Evolutionary conservation across 2,329 filamentous ascomycete genomes (phyloP).

Genomic region (Rutstroemia sp.): DNA sequence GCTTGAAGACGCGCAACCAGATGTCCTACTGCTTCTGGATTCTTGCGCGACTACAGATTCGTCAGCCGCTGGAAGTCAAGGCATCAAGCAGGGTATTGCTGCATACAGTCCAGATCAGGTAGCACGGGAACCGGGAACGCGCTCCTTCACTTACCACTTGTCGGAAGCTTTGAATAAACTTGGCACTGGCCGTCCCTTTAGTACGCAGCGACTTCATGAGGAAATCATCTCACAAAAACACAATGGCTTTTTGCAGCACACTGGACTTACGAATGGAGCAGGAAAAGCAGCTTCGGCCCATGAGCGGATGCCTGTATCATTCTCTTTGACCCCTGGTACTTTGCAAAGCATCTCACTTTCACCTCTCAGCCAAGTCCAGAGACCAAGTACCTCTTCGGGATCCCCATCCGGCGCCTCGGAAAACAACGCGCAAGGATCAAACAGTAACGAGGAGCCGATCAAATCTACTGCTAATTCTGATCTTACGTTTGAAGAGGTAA

Average conservation of each 20-base stretch:
- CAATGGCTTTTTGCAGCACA: constrained; percentile 36
- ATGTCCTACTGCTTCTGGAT: constrained; percentile 55
- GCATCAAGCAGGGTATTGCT: constrained; percentile 55
- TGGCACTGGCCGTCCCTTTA: constrained; percentile 46
- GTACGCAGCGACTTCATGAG: constrained; percentile 47
- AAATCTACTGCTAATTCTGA: constrained; percentile 33
- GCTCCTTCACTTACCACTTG: constrained; percentile 52
- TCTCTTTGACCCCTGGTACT: constrained; percentile 48
- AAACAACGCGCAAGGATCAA: constrained; percentile 18
- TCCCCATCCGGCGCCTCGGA: constrained; percentile 25
- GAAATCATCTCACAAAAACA: constrained; percentile 37
- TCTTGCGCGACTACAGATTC: constrained; percentile 50
- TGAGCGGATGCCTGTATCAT: constrained; percentile 41
- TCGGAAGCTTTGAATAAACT: constrained; percentile 48
- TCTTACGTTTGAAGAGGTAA: constrained; percentile 53
- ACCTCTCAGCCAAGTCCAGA: constrained; percentile 22
- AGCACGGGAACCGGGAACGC: constrained; percentile 36
- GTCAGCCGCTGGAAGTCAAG: constrained; percentile 43
- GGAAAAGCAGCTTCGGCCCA: constrained; percentile 28
- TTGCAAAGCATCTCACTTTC: constrained; percentile 46
- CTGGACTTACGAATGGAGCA: constrained; percentile 40
- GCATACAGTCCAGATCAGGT: constrained; percentile 48
- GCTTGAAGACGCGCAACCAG: constrained; percentile 55
- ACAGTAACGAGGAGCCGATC: constrained; percentile 18
- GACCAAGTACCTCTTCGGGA: constrained; percentile 28